Conservation (phyloP, 768 basidiomycete genomes). For the Mycena kentingensis region DNA sequence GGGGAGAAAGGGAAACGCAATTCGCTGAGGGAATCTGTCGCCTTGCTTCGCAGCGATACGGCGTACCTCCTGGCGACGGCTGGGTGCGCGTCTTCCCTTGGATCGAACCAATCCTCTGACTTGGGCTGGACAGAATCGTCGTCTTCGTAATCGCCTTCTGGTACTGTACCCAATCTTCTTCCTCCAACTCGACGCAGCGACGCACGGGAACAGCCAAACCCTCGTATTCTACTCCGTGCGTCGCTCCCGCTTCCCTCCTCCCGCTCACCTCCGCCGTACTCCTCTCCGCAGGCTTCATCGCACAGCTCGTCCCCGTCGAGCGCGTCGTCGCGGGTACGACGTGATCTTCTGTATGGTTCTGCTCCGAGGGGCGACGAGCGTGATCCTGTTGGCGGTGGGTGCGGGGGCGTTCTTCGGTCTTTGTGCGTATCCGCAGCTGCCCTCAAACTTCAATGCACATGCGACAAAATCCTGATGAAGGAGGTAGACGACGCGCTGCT, state of each 20-base stretch:
- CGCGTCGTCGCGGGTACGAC: conserved; percentile 34
- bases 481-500: conserved; percentile 44
- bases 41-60: conserved; percentile 44
- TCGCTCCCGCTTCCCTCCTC: conserved; percentile 11
- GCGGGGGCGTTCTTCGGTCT: conserved; percentile 47
- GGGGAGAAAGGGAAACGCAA: too few species aligned
- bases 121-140: conserved; percentile 29
- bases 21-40: too few species aligned
- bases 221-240: conserved; percentile 60
- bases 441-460: not conserved
- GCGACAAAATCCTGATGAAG: not conserved
- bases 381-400: conserved; percentile 36
- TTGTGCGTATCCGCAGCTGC: conserved; percentile 32
- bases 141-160: conserved; percentile 42
- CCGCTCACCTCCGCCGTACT: conserved; percentile 31
- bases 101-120: not conserved
- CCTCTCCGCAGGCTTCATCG: conserved; percentile 37
- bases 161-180: conserved; percentile 59
- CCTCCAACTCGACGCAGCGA: conserved; percentile 53
- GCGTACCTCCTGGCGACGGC: conserved; percentile 46
- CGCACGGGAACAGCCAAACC: conserved; percentile 45
- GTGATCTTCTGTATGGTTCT: conserved; percentile 41
- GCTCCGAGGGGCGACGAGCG: conserved; percentile 28
- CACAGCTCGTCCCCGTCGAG: conserved; percentile 29
- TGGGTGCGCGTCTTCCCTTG: conserved; percentile 31